These are phyloP conservation scores for Syzygium malaccense DNA, from an alignment of 441 rosid species.

Conservation along the genomic window DNA sequence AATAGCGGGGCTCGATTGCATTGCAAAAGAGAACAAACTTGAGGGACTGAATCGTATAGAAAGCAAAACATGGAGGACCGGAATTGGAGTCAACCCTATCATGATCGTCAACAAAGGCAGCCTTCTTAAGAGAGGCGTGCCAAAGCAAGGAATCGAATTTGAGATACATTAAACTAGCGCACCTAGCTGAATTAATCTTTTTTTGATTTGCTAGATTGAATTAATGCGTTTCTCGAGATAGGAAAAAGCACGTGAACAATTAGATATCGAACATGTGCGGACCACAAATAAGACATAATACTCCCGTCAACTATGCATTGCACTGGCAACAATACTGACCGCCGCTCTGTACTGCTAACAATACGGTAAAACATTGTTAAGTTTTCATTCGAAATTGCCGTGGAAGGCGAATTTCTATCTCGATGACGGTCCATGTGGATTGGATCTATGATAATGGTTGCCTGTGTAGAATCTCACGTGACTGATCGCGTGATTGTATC, in stretches of 20 bases:
- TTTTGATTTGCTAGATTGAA: not conserved
- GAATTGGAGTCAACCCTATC: not conserved
- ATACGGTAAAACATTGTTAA: not conserved
- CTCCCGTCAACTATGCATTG: accelerated
- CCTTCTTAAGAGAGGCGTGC: not conserved
- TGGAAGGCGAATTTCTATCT: not conserved
- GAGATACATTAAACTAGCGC: not conserved
- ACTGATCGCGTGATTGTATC: not conserved
- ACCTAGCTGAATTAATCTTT: not conserved
- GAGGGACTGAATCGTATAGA: not conserved
- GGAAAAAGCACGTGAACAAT: not conserved
- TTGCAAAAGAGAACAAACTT: not conserved
- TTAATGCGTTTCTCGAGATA: not conserved
- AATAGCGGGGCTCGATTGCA: not conserved
- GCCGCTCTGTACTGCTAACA: not conserved
- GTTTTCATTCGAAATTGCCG: accelerated
- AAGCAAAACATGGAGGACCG: not conserved
- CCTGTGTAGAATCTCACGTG: not conserved
- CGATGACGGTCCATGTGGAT: not conserved
- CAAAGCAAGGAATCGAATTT: not conserved
- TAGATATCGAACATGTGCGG: not conserved
- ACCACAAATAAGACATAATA: not conserved
- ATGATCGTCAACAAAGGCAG: not conserved
- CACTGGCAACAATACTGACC: too few relatives aligned
- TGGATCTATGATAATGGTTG: not conserved